These are phyloP conservation scores for Nannizziopsis arthrosporioides DNA, from an alignment of 2,329 filamentous ascomycete species.

Conservation along the genomic window DNA sequence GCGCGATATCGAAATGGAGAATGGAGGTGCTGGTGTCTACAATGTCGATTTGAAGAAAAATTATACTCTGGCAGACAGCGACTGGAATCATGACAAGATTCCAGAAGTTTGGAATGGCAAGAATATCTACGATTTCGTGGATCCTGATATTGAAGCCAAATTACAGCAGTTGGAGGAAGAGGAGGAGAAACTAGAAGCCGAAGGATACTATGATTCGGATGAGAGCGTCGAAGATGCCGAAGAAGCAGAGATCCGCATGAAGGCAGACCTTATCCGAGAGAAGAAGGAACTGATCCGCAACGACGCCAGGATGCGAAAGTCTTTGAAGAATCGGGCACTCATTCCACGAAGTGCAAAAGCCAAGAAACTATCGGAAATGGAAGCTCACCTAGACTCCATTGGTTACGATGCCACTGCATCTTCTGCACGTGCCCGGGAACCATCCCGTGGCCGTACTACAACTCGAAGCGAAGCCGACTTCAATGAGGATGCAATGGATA, in stretches of 20 bases:
- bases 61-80: conserved; percentile 73
- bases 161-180: conserved; percentile 86
- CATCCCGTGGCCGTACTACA: conserved; percentile 59
- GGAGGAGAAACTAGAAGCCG: conserved; percentile 80
- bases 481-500: conserved; percentile 45
- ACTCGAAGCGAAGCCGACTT: conserved; percentile 54
- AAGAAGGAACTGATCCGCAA: conserved; percentile 88
- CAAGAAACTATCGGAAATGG: conserved; percentile 76
- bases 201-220: conserved; percentile 88
- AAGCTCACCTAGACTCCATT: conserved; percentile 69
- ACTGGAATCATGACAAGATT: conserved; percentile 94
- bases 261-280: conserved; percentile 90
- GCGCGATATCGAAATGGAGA: conserved; percentile 78
- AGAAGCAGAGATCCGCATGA: conserved; percentile 74
- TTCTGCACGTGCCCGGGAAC: conserved; percentile 53
- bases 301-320: conserved; percentile 89
- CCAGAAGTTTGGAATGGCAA: conserved; percentile 90
- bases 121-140: conserved; percentile 95
- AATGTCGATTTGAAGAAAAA: conserved; percentile 84
- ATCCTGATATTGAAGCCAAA: conserved; percentile 91
- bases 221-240: conserved; percentile 74
- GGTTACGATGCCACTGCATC: conserved; percentile 67
- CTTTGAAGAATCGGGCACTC: conserved; percentile 89
- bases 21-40: conserved; percentile 91
- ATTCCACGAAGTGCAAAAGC: conserved; percentile 74